phyloP scores from a whole-genome alignment of 768 basidiomycete genomes.

The Boletus bicolor region DNA sequence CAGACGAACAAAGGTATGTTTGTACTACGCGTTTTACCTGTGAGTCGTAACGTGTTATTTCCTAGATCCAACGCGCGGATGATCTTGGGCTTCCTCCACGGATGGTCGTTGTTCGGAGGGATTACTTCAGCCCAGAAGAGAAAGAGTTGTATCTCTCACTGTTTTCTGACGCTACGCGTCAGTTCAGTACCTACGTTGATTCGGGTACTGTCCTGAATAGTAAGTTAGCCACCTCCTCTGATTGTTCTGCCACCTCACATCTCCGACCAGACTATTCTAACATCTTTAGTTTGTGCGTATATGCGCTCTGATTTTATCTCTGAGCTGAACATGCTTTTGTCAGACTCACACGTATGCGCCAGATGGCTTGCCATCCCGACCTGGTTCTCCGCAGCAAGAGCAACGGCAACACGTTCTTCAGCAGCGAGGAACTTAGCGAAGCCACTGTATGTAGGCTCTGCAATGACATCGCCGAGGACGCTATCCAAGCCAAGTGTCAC shows the following conservation, averaged over 20 bases:
- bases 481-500: constrained; percentile 88
- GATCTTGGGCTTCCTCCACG: constrained; percentile 94
- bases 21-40: background rate
- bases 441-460: constrained; percentile 92
- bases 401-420: constrained; percentile 59
- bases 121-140: constrained; percentile 95
- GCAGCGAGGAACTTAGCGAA: constrained; percentile 58
- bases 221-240: constrained; percentile 38
- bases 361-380: constrained; percentile 95
- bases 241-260: constrained; percentile 5
- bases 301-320: background rate
- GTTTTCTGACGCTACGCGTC: constrained; percentile 89
- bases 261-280: constrained; percentile 72
- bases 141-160: constrained; percentile 91
- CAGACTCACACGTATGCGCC: constrained; percentile 91
- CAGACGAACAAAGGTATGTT: constrained; percentile 72
- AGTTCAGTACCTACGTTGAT: constrained; percentile 88
- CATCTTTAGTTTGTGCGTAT: constrained; percentile 71
- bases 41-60: background rate
- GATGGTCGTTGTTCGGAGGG: constrained; percentile 80
- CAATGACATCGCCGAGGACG: constrained; percentile 95
- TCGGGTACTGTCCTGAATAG: constrained; percentile 91
- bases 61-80: constrained; percentile 87
- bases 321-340: constrained; percentile 17
- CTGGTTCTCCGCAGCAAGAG: constrained; percentile 86